Conservation (phyloP, 163 green algal species). For the Chlamydomonas reinhardtii region DNA sequence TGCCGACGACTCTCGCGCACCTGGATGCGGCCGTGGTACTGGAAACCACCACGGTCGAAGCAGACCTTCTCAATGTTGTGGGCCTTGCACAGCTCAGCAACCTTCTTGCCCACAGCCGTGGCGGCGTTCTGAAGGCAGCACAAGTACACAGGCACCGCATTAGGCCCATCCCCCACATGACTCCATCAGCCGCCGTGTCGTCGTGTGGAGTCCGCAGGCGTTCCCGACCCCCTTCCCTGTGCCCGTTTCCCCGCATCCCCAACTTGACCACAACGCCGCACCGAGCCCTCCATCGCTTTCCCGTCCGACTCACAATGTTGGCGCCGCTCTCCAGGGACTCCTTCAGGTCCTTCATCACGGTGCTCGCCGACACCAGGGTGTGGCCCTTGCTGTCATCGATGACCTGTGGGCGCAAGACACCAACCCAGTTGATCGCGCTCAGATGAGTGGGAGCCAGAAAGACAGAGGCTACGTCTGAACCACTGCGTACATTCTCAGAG, state of each 20-base stretch:
- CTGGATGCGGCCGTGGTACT: conserved; percentile 96
- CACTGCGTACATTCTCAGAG: too few species aligned
- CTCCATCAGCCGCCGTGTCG: too few species aligned
- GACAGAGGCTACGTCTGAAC: too few species aligned
- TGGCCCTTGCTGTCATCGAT: conserved; percentile 90
- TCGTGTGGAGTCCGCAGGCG: too few species aligned
- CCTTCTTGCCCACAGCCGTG: conserved; percentile 86
- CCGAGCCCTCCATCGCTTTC: too few species aligned
- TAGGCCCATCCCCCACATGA: not conserved
- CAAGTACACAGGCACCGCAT: not conserved
- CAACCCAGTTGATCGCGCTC: too few species aligned
- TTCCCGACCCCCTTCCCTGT: too few species aligned
- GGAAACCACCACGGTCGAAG: conserved; percentile 95
- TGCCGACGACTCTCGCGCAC: conserved; percentile 21
- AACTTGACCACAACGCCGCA: too few species aligned
- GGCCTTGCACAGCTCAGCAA: conserved; percentile 90
- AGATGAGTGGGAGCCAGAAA: too few species aligned
- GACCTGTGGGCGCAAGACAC: conserved; percentile 68
- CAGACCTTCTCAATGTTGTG: conserved; percentile 89
- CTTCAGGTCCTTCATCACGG: conserved; percentile 80
- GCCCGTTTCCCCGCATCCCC: too few species aligned
- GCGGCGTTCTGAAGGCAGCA: conserved; percentile 53
- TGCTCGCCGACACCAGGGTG: conserved; percentile 89
- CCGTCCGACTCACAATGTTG: conserved; percentile 67
- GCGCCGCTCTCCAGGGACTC: conserved; percentile 60